These are phyloP conservation scores for Baudoinia panamericana DNA, from an alignment of 495 filamentous ascomycete genomes.

Conservation along the genomic window DNA sequence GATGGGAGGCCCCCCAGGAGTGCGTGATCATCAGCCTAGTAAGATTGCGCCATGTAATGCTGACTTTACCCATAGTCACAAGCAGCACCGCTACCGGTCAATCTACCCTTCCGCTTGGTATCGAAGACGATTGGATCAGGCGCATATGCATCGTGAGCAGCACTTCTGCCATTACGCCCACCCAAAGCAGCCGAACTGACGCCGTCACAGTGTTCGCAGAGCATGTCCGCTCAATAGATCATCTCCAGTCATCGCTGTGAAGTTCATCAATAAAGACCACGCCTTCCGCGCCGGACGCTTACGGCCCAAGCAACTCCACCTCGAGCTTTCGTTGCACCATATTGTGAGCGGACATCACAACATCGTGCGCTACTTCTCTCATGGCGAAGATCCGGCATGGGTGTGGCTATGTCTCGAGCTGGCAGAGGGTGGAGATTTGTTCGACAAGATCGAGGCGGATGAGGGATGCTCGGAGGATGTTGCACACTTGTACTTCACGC, in stretches of 20 bases:
- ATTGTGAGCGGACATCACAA: slow-evolving; percentile 81
- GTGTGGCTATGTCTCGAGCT: slow-evolving; percentile 97
- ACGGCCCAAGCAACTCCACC: slow-evolving; percentile 68
- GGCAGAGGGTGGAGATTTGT: slow-evolving; percentile 89
- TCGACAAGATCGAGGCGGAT: slow-evolving; percentile 98
- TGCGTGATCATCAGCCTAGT: background rate
- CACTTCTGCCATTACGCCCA: background rate
- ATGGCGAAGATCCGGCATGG: slow-evolving; percentile 81
- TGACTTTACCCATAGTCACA: slow-evolving; percentile 65
- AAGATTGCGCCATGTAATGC: no score
- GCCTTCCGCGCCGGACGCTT: slow-evolving; percentile 80
- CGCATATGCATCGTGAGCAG: slow-evolving; percentile 84
- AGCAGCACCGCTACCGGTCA: slow-evolving; percentile 66
- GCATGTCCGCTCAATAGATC: slow-evolving; percentile 56
- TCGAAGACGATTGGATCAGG: slow-evolving; percentile 93
- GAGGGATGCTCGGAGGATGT: slow-evolving; percentile 84
- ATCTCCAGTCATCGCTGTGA: slow-evolving; percentile 82
- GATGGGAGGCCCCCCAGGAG: slow-evolving; percentile 16
- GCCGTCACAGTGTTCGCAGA: slow-evolving; percentile 87
- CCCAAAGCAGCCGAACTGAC: slow-evolving; percentile 3
- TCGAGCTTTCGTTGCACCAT: slow-evolving; percentile 80
- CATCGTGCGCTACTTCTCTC: slow-evolving; percentile 80
- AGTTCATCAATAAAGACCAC: slow-evolving; percentile 96
- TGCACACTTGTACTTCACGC: slow-evolving; percentile 89
- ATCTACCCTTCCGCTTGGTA: slow-evolving; percentile 86